phyloP scores from a whole-genome alignment of 768 basidiomycete genomes.

The Phanerodontia chrysosporium region DNA sequence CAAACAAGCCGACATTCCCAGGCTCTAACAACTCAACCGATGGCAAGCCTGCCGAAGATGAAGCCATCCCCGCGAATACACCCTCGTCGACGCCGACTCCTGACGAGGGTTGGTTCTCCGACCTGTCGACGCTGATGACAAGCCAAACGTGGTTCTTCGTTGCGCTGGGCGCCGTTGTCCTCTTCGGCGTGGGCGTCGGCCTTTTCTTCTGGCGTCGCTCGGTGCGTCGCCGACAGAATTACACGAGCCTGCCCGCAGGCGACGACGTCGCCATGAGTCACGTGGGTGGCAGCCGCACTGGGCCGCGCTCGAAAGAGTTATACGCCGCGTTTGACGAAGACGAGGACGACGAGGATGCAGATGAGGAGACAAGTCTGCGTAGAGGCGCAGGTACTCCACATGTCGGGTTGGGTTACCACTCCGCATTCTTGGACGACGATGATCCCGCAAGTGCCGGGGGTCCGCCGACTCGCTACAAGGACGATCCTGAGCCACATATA shows the following conservation, averaged over 20 bases:
- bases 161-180: constrained; percentile 69
- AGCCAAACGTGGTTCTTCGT: constrained; percentile 89
- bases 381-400: constrained; percentile 30
- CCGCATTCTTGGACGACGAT: constrained; percentile 82
- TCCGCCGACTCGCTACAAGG: constrained; percentile 36
- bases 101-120: constrained; percentile 84
- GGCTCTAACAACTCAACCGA: constrained; percentile 13
- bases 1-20: constrained; percentile 68
- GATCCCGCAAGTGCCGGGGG: constrained; percentile 36
- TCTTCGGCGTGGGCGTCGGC: constrained; percentile 67
- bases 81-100: constrained; percentile 44
- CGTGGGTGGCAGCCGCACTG: constrained; percentile 38
- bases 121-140: constrained; percentile 66
- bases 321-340: constrained; percentile 96
- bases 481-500: constrained; percentile 43
- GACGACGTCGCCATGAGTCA: constrained; percentile 79
- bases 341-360: constrained; percentile 67
- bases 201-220: constrained; percentile 81
- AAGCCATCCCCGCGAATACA: constrained; percentile 8
- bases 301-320: constrained; percentile 75
- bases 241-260: constrained; percentile 54
- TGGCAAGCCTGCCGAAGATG: constrained; percentile 19
- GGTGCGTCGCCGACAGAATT: constrained; percentile 38
- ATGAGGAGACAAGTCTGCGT: constrained; percentile 67
- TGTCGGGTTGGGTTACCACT: constrained; percentile 44